A percentile compares a stretch with the other conserved stretches of the same genome.
phyloP scores from a whole-genome alignment of 345 rosid genomes.

The Dipteronia dyeriana region DNA sequence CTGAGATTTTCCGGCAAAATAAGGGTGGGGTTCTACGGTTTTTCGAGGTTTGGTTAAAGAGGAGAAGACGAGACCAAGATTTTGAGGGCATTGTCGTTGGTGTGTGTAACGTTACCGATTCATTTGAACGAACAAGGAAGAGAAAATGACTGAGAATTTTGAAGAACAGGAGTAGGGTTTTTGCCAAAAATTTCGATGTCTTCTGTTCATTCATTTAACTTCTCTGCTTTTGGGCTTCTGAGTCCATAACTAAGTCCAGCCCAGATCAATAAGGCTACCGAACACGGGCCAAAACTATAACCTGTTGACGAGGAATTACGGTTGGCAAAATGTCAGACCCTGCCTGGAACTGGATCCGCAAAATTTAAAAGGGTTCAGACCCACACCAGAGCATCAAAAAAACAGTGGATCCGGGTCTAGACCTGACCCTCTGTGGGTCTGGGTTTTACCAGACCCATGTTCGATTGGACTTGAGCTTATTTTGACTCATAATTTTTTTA shows the following conservation, averaged over 20 bases:
- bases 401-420: too few relatives aligned
- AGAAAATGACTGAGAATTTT: background rate
- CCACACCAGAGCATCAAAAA: too few relatives aligned
- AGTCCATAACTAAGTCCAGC: background rate
- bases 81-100: conserved; percentile 29
- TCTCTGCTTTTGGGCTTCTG: background rate
- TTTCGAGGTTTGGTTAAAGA: conserved; percentile 32
- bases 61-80: conserved; percentile 50
- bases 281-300: background rate
- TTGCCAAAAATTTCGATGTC: background rate
- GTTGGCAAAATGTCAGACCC: too few relatives aligned
- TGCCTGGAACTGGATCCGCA: too few relatives aligned
- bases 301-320: too few relatives aligned
- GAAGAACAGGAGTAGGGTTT: conserved; percentile 2
- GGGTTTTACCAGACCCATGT: too few relatives aligned
- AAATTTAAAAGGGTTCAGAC: too few relatives aligned
- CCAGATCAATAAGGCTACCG: background rate
- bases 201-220: background rate
- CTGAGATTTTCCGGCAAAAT: conserved; percentile 27
- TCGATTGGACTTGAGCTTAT: too few relatives aligned
- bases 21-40: conserved; percentile 26
- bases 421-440: too few relatives aligned
- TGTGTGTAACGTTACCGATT: conserved; percentile 18
- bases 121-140: conserved; percentile 24
- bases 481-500: too few relatives aligned